These are phyloP conservation scores for Metschnikowia baotianmanensis DNA, from an alignment of 805 yeast genomes.

Conservation along the genomic window DNA sequence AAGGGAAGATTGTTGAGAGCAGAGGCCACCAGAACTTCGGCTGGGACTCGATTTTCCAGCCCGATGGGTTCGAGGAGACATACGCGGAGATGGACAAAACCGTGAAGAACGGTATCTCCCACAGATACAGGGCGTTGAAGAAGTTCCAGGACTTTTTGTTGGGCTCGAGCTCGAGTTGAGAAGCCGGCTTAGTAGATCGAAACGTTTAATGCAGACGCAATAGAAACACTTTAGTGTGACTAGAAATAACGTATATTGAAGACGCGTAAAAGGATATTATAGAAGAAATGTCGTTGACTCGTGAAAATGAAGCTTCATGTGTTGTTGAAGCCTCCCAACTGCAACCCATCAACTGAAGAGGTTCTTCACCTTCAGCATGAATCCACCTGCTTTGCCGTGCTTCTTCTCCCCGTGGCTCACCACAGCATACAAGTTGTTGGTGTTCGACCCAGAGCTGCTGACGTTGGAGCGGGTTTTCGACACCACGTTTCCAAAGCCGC, in stretches of 20 bases:
- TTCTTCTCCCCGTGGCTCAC: conserved; percentile 32
- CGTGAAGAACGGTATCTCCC: conserved; percentile 79
- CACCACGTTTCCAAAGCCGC: conserved; percentile 63
- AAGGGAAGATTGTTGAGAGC: conserved; percentile 73
- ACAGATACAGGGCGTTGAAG: conserved; percentile 79
- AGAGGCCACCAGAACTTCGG: conserved; percentile 84
- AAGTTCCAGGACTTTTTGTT: conserved; percentile 59
- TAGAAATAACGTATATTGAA: not conserved
- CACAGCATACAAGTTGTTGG: conserved; percentile 34
- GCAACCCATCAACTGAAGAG: conserved; percentile 27
- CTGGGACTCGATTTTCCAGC: conserved; percentile 91
- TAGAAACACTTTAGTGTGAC: too few relatives aligned
- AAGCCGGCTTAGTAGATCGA: too few relatives aligned
- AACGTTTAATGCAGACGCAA: too few relatives aligned
- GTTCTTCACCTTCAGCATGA: conserved; percentile 46
- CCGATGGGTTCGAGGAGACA: conserved; percentile 62
- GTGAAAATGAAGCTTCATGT: conserved; percentile 1
- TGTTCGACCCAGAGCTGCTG: conserved; percentile 18
- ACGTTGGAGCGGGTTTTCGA: conserved; percentile 29
- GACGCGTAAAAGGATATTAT: not conserved
- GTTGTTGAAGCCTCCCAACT: not conserved
- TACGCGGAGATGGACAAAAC: conserved; percentile 87
- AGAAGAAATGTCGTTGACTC: conserved; percentile 1
- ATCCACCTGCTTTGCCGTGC: conserved; percentile 29
- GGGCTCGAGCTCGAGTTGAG: not conserved